phyloP scores from a whole-genome alignment of 2,329 filamentous ascomycete genomes.

The Aureobasidium vineae region DNA sequence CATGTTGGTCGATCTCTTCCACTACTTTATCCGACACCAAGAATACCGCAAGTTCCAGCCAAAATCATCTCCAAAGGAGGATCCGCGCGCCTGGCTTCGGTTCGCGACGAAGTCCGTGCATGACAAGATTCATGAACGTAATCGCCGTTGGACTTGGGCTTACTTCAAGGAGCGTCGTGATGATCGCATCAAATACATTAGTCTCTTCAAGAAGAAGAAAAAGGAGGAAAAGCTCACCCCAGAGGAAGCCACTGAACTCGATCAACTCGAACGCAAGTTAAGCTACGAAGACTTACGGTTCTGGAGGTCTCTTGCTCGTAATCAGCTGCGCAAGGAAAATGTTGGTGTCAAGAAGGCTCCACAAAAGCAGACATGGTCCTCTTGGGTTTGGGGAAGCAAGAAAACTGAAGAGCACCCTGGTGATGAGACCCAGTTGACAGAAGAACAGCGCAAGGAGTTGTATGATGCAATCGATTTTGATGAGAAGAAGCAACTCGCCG shows the following conservation, averaged over 20 bases:
- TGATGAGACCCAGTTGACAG: slow-evolving; percentile 84
- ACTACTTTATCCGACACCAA: slow-evolving; percentile 96
- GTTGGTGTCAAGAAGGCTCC: slow-evolving; percentile 77
- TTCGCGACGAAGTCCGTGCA: slow-evolving; percentile 90
- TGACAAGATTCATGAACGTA: slow-evolving; percentile 91
- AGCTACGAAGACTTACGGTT: slow-evolving; percentile 95
- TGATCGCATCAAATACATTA: slow-evolving; percentile 83
- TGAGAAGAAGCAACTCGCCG: slow-evolving; percentile 85
- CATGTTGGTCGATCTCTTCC: slow-evolving; percentile 98
- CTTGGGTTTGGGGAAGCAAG: slow-evolving; percentile 79
- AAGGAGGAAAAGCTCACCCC: slow-evolving; percentile 65
- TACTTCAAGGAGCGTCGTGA: slow-evolving; percentile 93
- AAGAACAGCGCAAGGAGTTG: slow-evolving; percentile 92
- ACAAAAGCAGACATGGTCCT: slow-evolving; percentile 76
- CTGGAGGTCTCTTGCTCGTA: slow-evolving; percentile 91
- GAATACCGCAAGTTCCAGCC: slow-evolving; percentile 94
- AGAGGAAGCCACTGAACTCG: slow-evolving; percentile 69
- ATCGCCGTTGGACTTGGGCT: slow-evolving; percentile 91
- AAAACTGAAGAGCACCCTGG: slow-evolving; percentile 65
- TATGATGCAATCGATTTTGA: slow-evolving; percentile 99
- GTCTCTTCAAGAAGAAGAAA: slow-evolving; percentile 90
- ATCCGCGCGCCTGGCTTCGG: slow-evolving; percentile 85
- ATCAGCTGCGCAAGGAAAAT: slow-evolving; percentile 93
- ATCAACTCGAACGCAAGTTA: slow-evolving; percentile 79
- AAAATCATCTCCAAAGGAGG: slow-evolving; percentile 79